phyloP scores from a whole-genome alignment of 164 flowering plant genomes.

The Stephania japonica region DNA sequence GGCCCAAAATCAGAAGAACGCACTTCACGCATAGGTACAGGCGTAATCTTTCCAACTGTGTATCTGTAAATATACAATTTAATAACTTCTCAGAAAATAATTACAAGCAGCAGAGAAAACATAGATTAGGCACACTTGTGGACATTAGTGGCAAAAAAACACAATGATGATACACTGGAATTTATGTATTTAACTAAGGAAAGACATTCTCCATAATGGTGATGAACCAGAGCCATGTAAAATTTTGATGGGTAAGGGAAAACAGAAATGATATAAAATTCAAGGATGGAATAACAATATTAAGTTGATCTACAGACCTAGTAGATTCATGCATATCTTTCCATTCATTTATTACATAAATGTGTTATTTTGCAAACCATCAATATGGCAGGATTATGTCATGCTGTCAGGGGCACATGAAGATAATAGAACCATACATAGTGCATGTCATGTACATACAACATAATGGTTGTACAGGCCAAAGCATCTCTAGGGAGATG shows the following conservation, averaged over 20 bases:
- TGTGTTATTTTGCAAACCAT: background rate
- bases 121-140: background rate
- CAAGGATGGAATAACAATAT: background rate
- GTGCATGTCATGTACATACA: too few relatives aligned
- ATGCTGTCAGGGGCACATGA: too few relatives aligned
- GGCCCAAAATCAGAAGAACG: slow-evolving; percentile 90
- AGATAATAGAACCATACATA: too few relatives aligned
- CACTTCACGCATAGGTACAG: slow-evolving; percentile 91
- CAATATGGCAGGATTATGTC: background rate
- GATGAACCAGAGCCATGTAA: background rate
- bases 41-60: slow-evolving; percentile 95
- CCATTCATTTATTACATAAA: background rate
- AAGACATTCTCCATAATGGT: background rate
- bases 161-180: background rate
- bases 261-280: background rate
- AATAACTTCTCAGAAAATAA: slow-evolving; percentile 11
- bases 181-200: background rate
- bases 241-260: background rate
- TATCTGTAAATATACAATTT: slow-evolving; percentile 45
- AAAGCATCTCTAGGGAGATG: too few relatives aligned
- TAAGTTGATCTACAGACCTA: background rate
- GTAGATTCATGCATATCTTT: background rate
- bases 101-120: background rate
- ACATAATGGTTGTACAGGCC: too few relatives aligned
- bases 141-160: background rate